These are phyloP conservation scores for Lonicera japonica DNA, from an alignment of 129 eudicot genomes.

Conservation along the genomic window DNA sequence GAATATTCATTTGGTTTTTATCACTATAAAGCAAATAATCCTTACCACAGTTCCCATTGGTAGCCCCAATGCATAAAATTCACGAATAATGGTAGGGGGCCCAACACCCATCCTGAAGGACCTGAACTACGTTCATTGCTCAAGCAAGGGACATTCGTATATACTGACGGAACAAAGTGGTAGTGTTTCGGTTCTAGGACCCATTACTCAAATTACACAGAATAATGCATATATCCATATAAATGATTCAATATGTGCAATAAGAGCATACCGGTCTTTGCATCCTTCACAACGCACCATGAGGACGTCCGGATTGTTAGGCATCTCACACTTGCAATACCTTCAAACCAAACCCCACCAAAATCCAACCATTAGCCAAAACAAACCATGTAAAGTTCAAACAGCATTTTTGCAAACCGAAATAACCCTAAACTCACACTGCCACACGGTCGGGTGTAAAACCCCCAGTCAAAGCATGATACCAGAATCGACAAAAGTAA, in stretches of 20 bases:
- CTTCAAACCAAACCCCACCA: background rate
- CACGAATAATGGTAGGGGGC: too few species aligned
- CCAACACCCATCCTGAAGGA: too few species aligned
- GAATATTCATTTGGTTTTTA: too few species aligned
- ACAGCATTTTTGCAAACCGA: background rate
- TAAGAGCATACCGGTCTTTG: constrained; percentile 26
- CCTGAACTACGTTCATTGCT: too few species aligned
- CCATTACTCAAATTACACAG: background rate
- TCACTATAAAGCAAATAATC: too few species aligned
- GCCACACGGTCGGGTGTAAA: constrained; percentile 12
- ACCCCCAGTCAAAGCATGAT: constrained; percentile 14
- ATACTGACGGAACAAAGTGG: too few species aligned
- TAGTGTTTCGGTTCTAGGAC: too few species aligned
- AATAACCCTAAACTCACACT: constrained; percentile 9
- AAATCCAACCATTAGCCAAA: background rate
- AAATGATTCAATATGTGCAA: background rate
- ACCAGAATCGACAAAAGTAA: constrained; percentile 14
- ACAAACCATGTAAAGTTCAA: background rate
- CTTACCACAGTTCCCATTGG: too few species aligned
- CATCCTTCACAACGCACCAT: constrained; percentile 36
- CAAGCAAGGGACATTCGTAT: too few species aligned
- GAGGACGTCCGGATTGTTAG: constrained; percentile 29
- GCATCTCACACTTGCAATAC: constrained; percentile 32
- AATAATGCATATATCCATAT: too few species aligned
- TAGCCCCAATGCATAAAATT: too few species aligned